Conservation (phyloP, 768 basidiomycete species). For the Mycena indigotica region DNA sequence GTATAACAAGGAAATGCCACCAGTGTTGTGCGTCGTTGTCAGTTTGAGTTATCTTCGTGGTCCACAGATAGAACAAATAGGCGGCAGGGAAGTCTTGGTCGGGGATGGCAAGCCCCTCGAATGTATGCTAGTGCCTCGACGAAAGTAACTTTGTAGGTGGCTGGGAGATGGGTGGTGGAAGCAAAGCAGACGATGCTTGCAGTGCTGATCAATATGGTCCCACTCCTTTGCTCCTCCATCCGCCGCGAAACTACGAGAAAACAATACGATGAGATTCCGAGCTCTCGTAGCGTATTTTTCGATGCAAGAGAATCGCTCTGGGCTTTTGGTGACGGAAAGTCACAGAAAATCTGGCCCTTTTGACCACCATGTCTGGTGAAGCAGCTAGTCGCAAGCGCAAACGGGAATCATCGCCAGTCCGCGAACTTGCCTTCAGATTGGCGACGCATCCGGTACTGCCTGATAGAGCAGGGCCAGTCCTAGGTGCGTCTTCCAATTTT, state of each 20-base stretch:
- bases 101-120: neutral
- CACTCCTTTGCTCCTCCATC: neutral
- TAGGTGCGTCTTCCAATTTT: slow-evolving; percentile 38
- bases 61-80: neutral
- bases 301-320: neutral
- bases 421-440: slow-evolving; percentile 39
- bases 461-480: slow-evolving; percentile 48
- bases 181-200: neutral
- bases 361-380: neutral
- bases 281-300: neutral
- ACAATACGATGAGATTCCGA: neutral
- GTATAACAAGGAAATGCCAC: neutral
- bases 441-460: slow-evolving; percentile 31
- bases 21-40: neutral
- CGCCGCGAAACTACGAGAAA: neutral
- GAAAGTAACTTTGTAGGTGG: neutral
- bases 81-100: neutral
- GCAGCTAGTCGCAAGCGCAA: slow-evolving; percentile 45
- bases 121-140: neutral
- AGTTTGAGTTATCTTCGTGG: neutral
- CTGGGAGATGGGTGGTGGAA: neutral
- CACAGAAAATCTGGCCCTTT: neutral
- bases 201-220: neutral
- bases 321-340: neutral
- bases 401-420: slow-evolving; percentile 35